Conservation (phyloP, 495 filamentous ascomycete genomes). For the Daldinia concentrica region DNA sequence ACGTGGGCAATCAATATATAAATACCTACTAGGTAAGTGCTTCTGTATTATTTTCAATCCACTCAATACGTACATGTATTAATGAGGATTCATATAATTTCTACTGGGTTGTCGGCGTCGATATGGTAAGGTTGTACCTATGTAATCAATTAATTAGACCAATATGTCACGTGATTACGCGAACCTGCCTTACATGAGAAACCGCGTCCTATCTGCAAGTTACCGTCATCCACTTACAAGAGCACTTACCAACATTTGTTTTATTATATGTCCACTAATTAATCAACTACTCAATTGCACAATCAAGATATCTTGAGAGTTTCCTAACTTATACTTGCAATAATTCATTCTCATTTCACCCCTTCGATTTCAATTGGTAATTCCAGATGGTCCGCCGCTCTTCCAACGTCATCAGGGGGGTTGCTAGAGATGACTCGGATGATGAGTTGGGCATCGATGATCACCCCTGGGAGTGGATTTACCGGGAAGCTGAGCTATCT, state of each 20-base stretch:
- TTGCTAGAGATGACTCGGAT: conserved; percentile 87
- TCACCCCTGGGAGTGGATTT: conserved; percentile 93
- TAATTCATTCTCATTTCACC: background rate
- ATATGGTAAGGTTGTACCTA: no score
- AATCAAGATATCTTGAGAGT: background rate
- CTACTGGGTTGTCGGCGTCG: no score
- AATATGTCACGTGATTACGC: background rate
- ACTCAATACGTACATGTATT: no score
- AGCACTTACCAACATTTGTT: background rate
- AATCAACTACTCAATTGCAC: background rate
- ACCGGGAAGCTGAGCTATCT: conserved; percentile 49
- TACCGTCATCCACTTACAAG: background rate
- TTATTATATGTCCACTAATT: background rate
- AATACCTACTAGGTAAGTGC: no score
- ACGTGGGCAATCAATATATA: no score
- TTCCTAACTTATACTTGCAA: background rate
- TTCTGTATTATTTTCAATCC: no score
- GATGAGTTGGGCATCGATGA: conserved; percentile 89
- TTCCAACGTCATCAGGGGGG: conserved; percentile 49
- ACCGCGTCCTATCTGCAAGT: background rate
- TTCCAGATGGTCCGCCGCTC: conserved; percentile 39
- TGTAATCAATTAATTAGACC: background rate
- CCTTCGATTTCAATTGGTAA: background rate
- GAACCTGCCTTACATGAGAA: background rate
- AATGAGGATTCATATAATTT: no score